Conservation (phyloP, 306 rosid genomes). For the Dryas alaskensis region DNA sequence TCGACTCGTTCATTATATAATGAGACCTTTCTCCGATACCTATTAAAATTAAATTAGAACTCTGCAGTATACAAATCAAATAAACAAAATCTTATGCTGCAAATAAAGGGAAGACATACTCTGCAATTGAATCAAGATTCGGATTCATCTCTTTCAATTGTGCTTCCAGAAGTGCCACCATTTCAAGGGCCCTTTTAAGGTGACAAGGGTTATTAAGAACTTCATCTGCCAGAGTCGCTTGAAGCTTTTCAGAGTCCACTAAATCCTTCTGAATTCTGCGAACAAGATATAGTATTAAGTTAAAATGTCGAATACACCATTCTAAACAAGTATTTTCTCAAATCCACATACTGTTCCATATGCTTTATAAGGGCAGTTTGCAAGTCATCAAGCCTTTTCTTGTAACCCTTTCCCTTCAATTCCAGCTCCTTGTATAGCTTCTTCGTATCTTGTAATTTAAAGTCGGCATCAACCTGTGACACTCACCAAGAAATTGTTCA, state of each 20-base stretch:
- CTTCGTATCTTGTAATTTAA: constrained; percentile 82
- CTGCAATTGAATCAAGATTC: constrained; percentile 92
- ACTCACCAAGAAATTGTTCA: constrained; percentile 1
- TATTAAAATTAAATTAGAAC: constrained; percentile 26
- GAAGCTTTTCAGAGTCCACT: constrained; percentile 83
- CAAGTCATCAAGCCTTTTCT: constrained; percentile 72
- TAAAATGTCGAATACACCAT: background rate
- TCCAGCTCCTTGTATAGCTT: constrained; percentile 70
- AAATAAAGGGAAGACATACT: constrained; percentile 45
- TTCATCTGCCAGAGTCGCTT: constrained; percentile 57
- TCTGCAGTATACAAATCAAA: constrained; percentile 11
- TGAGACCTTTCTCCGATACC: constrained; percentile 78
- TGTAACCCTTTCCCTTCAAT: constrained; percentile 68
- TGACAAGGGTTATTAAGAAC: constrained; percentile 50
- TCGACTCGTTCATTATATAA: constrained; percentile 81
- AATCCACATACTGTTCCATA: constrained; percentile 76
- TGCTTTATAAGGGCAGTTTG: constrained; percentile 67
- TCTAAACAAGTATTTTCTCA: constrained; percentile 19
- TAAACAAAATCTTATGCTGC: background rate
- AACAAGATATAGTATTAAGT: background rate
- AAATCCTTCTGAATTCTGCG: constrained; percentile 79
- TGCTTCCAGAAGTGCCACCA: constrained; percentile 72
- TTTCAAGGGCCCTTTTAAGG: constrained; percentile 73
- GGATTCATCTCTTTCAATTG: constrained; percentile 95
- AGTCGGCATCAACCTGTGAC: constrained; percentile 82